Conservation (phyloP, 768 basidiomycete species). For the Termitomyces sp. region DNA sequence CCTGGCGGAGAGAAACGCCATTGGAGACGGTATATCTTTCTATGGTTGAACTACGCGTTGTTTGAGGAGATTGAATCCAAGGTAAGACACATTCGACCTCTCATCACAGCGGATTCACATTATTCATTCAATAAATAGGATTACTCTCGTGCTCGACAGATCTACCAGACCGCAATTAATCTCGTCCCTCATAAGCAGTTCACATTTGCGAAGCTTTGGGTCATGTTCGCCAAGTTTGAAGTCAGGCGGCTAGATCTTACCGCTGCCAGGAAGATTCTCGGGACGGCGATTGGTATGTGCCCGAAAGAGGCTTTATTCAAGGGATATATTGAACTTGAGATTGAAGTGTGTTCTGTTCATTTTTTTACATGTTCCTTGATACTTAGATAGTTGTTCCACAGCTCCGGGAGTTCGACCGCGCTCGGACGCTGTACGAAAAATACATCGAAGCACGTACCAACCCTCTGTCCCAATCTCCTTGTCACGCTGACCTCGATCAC, state of each 20-base stretch:
- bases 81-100: conserved; percentile 34
- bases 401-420: conserved; percentile 94
- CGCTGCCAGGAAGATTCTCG: conserved; percentile 85
- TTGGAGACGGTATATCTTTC: conserved; percentile 85
- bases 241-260: conserved; percentile 74
- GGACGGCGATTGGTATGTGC: conserved; percentile 90
- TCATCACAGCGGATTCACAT: not conserved
- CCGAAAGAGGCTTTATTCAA: conserved; percentile 96
- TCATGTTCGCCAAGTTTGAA: conserved; percentile 90
- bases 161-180: conserved; percentile 84
- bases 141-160: conserved; percentile 76
- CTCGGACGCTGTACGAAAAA: conserved; percentile 87
- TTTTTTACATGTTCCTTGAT: not conserved
- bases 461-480: not conserved
- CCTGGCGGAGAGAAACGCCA: conserved; percentile 91
- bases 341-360: conserved; percentile 52
- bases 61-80: conserved; percentile 97
- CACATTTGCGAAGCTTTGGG: conserved; percentile 97
- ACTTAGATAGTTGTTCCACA: conserved; percentile 19
- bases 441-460: conserved; percentile 71
- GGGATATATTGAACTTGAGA: conserved; percentile 90
- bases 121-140: conserved; percentile 48
- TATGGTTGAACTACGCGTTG: conserved; percentile 93
- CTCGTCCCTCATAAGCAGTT: conserved; percentile 96
- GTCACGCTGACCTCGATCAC: not conserved